Percentiles rank a stretch among this genome's conserved stretches.
Evolutionary conservation across 192 early-diverging fungal genomes (phyloP).

Genomic region (Backusella luteola): DNA sequence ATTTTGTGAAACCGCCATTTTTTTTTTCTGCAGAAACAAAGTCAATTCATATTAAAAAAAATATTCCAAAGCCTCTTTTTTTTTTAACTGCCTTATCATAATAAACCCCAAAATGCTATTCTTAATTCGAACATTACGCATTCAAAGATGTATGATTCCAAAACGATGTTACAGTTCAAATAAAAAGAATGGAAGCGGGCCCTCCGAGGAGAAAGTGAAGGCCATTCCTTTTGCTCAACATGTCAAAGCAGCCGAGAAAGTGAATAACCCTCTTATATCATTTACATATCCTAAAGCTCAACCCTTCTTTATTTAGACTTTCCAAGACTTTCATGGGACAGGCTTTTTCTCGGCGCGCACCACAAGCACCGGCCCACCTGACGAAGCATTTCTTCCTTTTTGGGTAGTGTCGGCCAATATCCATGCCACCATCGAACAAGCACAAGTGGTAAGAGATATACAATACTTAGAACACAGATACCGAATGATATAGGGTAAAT

Average conservation of each 20-base stretch:
- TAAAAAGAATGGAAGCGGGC: constrained; percentile 22
- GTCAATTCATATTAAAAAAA: not conserved
- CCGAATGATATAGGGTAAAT: not conserved
- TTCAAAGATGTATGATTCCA: not conserved
- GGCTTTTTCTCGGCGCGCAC: constrained; percentile 50
- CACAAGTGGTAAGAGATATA: constrained; percentile 39
- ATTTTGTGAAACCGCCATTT: too few species aligned
- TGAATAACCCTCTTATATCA: not conserved
- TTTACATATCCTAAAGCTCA: too few species aligned
- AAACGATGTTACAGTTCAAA: not conserved
- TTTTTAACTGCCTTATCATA: not conserved
- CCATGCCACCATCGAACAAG: constrained; percentile 40
- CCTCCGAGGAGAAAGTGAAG: constrained; percentile 40
- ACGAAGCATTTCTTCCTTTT: constrained; percentile 50
- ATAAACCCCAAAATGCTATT: not conserved
- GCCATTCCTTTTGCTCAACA: constrained; percentile 47
- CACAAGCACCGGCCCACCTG: constrained; percentile 33
- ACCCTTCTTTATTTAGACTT: constrained; percentile 29
- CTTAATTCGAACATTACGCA: not conserved
- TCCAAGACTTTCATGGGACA: constrained; percentile 51
- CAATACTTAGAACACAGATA: too few species aligned
- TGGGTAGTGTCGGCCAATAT: constrained; percentile 52
- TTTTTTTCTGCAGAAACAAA: too few species aligned
- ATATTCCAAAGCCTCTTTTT: not conserved
- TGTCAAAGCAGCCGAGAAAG: constrained; percentile 49